Base-by-base conservation (phyloP, 169 alveolate species). In the Theileria annulata region DNA sequence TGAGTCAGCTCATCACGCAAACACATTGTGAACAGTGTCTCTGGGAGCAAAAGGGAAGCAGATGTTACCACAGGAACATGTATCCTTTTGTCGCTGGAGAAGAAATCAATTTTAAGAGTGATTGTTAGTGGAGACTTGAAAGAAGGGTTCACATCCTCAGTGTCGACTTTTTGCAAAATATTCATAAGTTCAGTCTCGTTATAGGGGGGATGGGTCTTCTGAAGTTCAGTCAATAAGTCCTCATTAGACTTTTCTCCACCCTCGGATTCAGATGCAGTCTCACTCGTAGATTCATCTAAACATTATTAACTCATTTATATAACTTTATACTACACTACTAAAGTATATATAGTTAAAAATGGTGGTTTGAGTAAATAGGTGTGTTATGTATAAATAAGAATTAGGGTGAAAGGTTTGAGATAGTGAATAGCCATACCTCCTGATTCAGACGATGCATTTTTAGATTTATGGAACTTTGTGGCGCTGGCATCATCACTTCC, bases 161-260 rank as follows among this genome's bases (percentile, higher is more conserved):
- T 54, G 47, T 82, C 89, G 6, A 59, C 19, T 19, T n/a, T 37
- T 2, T 56, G 76, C 51, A 82, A 54, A 23, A 10, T 37, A 73
- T 64, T 58, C 89, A 82, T 76, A 54, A 68, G 59, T 4, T 48
- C 56, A 15, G 86, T 75, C 33, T 82, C 89, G 64, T 82, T 64
- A 15, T 75, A 78, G 12, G 25, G 37, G 3, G 37, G 23, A 62
- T 33, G 62, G 31, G 42, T 15, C 75, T 68, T 68, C 27, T 25
- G 48, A 5, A 48, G 63, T 13, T 30, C 75, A 17, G 5, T 27
- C n/a, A 48, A 58, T 33, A 21, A 21, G 10, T 71, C 79, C 48
- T 51, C 71, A 28, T 71, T 25, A n/a, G 79, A 21, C 23, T 71
- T 71, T 0, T 71, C 79, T 4, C 15, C 21, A n/a, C 27, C 75